Base-by-base conservation (phyloP, 2,329 filamentous ascomycete species). In the Epichloe baconii region DNA sequence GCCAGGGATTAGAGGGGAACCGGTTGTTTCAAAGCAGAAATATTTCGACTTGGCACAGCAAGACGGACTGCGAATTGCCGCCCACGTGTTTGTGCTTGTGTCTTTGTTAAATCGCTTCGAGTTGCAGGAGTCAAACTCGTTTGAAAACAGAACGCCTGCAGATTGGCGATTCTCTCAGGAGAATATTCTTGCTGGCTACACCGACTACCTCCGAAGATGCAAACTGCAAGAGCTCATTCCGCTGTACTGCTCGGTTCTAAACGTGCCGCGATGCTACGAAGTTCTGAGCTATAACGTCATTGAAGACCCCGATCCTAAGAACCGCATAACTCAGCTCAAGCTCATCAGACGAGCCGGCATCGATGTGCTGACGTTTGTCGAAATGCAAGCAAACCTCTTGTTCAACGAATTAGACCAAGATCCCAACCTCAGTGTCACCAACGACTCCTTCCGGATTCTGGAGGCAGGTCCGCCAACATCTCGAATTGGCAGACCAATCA, bases 191-290 rank as follows among this genome's bases (percentile, higher is more conserved):
- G 81, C 85, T 1, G 83, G 80, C 4, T 97, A 97, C 64, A 85
- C 94, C 51, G 85, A 86, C 59, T 83, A 86, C 54, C 70, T 98
- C 38, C 81, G 86, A 43, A 75, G 85, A 45, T 79, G 80, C 15
- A 80, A 82, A 36, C 79, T 93, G 50, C 80, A 85, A 53, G 83
- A 91, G 55, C 70, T 93, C 42, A 85, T 95, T 51, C 90, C 93
- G 0, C 72, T 95, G 1, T 98, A 98, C 65, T 90, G 87, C 55
- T 88, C 88, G 8, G 83, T 88, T 59, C 73, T 98, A 12, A 75
- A 79, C 10, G 70, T 74, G 6, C 71, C 79, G 12, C 77, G 84
- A 55, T 76, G 78, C 54, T 82, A 88, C 58, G 77, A 82, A 50
- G 83, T 84, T 15, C 75, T 98, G 47, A 87, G 84, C 52, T 78